These are phyloP conservation scores for Mixia osmundae DNA, from an alignment of 1,284 basidiomycete species.

Conservation along the genomic window DNA sequence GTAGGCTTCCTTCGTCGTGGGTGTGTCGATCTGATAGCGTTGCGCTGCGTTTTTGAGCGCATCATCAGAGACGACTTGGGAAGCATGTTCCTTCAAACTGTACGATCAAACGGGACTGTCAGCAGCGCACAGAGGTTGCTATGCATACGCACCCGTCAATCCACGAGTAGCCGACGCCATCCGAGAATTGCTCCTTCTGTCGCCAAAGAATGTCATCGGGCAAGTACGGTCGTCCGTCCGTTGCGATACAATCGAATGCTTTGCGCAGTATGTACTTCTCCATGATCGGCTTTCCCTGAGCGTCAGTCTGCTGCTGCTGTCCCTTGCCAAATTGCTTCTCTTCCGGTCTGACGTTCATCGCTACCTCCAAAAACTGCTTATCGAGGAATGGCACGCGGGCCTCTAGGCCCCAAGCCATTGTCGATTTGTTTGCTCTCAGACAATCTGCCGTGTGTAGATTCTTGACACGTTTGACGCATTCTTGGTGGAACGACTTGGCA, in stretches of 20 bases:
- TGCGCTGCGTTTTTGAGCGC: conserved; percentile 47
- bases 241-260: conserved; percentile 65
- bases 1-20: conserved; percentile 95
- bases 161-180: conserved; percentile 98
- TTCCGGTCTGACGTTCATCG: conserved; percentile 73
- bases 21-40: conserved; percentile 59
- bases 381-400: conserved; percentile 98
- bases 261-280: conserved; percentile 97
- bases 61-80: conserved; percentile 50
- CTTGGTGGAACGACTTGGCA: conserved; percentile 73
- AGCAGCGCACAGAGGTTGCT: neutral
- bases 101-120: neutral
- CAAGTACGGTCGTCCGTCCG: conserved; percentile 74
- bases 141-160: conserved; percentile 58
- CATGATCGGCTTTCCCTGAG: conserved; percentile 69
- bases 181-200: conserved; percentile 98
- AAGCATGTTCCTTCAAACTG: conserved; percentile 78
- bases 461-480: conserved; percentile 84
- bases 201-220: conserved; percentile 90
- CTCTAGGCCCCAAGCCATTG: conserved; percentile 99
- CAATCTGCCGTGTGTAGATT: conserved; percentile 96
- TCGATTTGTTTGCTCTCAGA: conserved; percentile 93
- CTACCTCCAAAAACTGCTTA: conserved; percentile 79
- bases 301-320: conserved; percentile 43
- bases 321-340: conserved; percentile 86